These are phyloP conservation scores for Phlyctochytrium planicorne DNA, from an alignment of 192 early-diverging fungal genomes.

Conservation along the genomic window DNA sequence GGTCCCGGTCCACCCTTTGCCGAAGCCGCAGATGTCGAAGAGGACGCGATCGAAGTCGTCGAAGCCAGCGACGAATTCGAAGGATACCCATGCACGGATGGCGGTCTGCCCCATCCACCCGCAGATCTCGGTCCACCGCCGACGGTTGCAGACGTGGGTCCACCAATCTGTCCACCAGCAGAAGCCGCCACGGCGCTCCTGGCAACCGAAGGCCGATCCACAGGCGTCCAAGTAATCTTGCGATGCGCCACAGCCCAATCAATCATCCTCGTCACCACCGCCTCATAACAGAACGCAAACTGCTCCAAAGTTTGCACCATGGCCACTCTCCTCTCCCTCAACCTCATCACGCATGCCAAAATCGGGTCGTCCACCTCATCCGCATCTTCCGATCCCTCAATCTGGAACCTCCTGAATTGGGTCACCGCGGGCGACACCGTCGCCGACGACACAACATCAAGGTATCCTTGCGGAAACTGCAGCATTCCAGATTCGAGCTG, in stretches of 20 bases:
- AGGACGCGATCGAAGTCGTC: too few relatives aligned
- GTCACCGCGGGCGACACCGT: background rate
- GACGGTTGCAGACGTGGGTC: background rate
- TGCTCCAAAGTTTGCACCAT: constrained; percentile 61
- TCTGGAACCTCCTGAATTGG: background rate
- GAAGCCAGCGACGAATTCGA: too few relatives aligned
- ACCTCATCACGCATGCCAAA: constrained; percentile 31
- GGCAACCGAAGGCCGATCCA: background rate
- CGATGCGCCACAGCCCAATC: constrained; percentile 29
- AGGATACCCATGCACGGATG: too few relatives aligned
- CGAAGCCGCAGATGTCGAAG: background rate
- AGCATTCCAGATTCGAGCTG: constrained; percentile 29
- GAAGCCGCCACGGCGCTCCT: background rate
- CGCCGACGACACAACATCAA: background rate
- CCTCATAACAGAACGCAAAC: constrained; percentile 60
- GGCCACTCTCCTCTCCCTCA: constrained; percentile 46
- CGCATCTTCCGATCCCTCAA: background rate
- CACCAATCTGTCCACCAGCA: background rate
- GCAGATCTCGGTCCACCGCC: background rate
- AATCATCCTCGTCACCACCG: constrained; percentile 40
- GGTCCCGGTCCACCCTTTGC: too few relatives aligned
- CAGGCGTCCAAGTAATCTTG: constrained; percentile 8
- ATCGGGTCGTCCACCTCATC: constrained; percentile 35
- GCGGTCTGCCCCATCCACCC: background rate
- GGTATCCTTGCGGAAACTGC: too few relatives aligned